These are phyloP conservation scores for Crucihimalaya himalaica DNA, from an alignment of 345 rosid species.

Conservation along the genomic window DNA sequence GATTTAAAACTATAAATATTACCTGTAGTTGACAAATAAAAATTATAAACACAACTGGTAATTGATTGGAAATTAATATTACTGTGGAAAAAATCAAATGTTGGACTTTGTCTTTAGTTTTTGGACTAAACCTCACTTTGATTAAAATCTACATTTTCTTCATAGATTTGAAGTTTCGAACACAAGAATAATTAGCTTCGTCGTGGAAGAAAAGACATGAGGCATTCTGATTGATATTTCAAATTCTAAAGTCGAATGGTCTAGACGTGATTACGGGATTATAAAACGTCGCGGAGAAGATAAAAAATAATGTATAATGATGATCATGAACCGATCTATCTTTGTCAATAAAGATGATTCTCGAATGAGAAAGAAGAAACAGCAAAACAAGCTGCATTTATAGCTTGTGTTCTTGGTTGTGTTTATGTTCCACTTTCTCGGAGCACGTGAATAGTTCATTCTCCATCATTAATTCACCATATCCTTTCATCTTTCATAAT, in stretches of 20 bases:
- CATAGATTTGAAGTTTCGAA: too few relatives aligned
- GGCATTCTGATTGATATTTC: neutral
- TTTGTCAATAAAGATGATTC: slow-evolving; percentile 34
- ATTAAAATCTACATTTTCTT: too few relatives aligned
- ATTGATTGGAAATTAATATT: neutral
- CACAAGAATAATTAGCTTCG: too few relatives aligned
- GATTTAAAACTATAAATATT: neutral
- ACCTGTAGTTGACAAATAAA: too few relatives aligned
- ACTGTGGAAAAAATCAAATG: neutral
- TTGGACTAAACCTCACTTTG: too few relatives aligned
- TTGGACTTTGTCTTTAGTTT: neutral
- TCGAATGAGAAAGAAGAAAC: slow-evolving; percentile 23
- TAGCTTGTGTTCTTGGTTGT: slow-evolving; percentile 28
- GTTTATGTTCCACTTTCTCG: slow-evolving; percentile 31
- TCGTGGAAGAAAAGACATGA: neutral
- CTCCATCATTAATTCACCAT: slow-evolving; percentile 16
- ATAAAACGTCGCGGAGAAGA: neutral
- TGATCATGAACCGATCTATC: slow-evolving; percentile 4
- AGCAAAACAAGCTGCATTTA: slow-evolving; percentile 27
- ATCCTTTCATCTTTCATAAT: slow-evolving; percentile 14
- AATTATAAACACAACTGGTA: neutral
- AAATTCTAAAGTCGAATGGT: neutral
- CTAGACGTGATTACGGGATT: neutral
- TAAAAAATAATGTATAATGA: neutral
- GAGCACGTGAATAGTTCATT: slow-evolving; percentile 30